Percentiles rank a stretch among this genome's conserved stretches.
These are phyloP conservation scores for Rhodotorula kratochvilovae DNA, from an alignment of 768 basidiomycete genomes.

Conservation along the genomic window DNA sequence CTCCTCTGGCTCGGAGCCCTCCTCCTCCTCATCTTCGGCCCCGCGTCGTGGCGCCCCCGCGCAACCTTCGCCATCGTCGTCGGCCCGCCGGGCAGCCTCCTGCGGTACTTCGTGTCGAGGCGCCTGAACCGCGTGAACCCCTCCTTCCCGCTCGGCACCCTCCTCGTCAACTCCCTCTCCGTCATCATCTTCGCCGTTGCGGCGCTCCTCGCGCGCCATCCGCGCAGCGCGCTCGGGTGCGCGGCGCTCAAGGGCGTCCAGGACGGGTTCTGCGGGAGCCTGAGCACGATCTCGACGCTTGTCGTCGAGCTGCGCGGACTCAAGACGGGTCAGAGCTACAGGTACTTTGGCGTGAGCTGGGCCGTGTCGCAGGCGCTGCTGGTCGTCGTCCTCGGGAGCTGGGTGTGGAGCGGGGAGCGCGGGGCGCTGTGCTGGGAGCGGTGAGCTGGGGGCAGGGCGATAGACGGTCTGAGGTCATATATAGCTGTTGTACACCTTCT, in stretches of 20 bases:
- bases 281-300: conserved; percentile 92
- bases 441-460: neutral
- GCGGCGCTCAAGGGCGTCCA: conserved; percentile 70
- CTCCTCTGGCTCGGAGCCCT: conserved; percentile 57
- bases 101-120: conserved; percentile 72
- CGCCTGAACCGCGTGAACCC: conserved; percentile 63
- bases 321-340: conserved; percentile 57
- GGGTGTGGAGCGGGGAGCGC: conserved; percentile 34
- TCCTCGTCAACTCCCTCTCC: conserved; percentile 67
- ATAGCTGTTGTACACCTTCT: no score
- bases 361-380: conserved; percentile 64
- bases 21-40: conserved; percentile 66
- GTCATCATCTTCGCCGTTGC: conserved; percentile 76
- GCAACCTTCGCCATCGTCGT: conserved; percentile 84
- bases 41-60: conserved; percentile 61
- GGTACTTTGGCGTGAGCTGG: conserved; percentile 70
- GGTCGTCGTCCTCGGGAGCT: conserved; percentile 66
- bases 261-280: conserved; percentile 91
- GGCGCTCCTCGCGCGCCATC: conserved; percentile 55
- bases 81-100: conserved; percentile 79
- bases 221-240: conserved; percentile 51
- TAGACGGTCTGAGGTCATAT: no score
- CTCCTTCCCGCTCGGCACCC: conserved; percentile 71
- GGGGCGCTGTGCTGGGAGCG: conserved; percentile 6
- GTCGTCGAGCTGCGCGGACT: conserved; percentile 69